Evolutionary conservation across 2,329 filamentous ascomycete species (phyloP), one percentile per base, ranked within the genome.

Genomic region (Verticillium nubilum): DNA sequence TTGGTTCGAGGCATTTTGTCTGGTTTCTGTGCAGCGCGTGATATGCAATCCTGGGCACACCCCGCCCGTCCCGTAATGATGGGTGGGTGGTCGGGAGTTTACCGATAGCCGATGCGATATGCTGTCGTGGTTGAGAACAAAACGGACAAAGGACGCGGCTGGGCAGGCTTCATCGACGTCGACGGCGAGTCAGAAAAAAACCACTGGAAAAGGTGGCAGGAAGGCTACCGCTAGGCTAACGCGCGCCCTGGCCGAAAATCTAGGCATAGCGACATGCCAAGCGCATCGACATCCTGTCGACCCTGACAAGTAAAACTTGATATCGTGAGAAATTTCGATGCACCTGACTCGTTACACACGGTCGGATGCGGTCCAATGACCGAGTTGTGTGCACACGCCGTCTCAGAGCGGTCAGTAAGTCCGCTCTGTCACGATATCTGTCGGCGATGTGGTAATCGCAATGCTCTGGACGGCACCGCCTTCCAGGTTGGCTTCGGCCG

Each of bases 311-410:
- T 23, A 57, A 57, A 57, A 42, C 56, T 57, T 50, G 56, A 52
- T 57, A 52, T 57, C 56, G 27, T 57, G 42, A 57, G 56, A 52
- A 47, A 31, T 52, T 52, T 17, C 15, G 37, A 33, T 23, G 27
- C 42, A 27, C 56, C 47, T 57, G 56, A 57, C 56, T 57, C 56
- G 56, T 31, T 26, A 26, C 19, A 26, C 26, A 25, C 56, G 37
- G 56, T 31, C 31, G 42, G 42, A 50, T 50, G 42, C 42, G 42
- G 42, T 50, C 42, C 42, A 50, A 50, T 50, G 42, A 23, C 42
- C 42, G 42, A 50, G n/a, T 50, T 4, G 5, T 23, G 19, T 23
- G 42, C 25, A 26, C 19, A 50, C 9, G 19, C 42, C 19, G 42
- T 13, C 42, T 50, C 17, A 50, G 42, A 50, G 42, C 42, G 42